phyloP scores from a whole-genome alignment of 495 filamentous ascomycete species.

The Pyronema omphalodes region DNA sequence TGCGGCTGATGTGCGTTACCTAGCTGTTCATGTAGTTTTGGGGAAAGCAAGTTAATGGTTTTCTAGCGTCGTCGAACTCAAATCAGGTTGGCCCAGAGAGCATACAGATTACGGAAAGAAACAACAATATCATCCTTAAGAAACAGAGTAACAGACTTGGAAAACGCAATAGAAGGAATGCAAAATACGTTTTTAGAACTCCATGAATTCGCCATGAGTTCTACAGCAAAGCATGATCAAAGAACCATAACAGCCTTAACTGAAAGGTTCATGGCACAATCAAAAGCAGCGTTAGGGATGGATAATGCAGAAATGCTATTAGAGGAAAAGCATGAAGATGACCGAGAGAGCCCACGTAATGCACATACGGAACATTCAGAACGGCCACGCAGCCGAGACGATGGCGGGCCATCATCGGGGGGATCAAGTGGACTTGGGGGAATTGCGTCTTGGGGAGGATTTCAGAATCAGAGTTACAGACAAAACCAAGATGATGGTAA shows the following conservation, averaged over 20 bases:
- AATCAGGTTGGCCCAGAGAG: constrained; percentile 68
- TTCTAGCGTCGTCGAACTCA: constrained; percentile 63
- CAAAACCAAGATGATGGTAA: not conserved
- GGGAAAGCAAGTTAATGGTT: constrained; percentile 5
- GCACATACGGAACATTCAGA: constrained; percentile 19
- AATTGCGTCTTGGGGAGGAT: constrained; percentile 18
- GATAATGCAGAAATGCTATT: constrained; percentile 18
- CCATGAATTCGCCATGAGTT: constrained; percentile 39
- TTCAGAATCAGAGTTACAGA: constrained; percentile 19
- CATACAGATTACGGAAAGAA: constrained; percentile 71
- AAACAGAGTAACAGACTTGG: constrained; percentile 43
- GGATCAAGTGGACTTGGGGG: constrained; percentile 7
- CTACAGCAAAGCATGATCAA: constrained; percentile 27
- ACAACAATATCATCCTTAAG: constrained; percentile 58
- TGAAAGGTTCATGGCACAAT: constrained; percentile 31
- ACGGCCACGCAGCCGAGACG: constrained; percentile 19
- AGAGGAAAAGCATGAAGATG: constrained; percentile 25
- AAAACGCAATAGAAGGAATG: constrained; percentile 52
- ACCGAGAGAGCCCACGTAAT: constrained; percentile 16
- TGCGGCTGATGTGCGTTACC: constrained; percentile 24
- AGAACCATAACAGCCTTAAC: constrained; percentile 26
- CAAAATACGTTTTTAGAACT: constrained; percentile 53
- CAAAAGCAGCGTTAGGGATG: constrained; percentile 28
- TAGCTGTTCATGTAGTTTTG: not conserved
- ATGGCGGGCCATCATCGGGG: constrained; percentile 17